A percentile compares a stretch with the other conserved stretches of the same genome.
These are phyloP conservation scores for Trichoderma brevicompactum DNA, from an alignment of 2,329 filamentous ascomycete species.

Conservation along the genomic window DNA sequence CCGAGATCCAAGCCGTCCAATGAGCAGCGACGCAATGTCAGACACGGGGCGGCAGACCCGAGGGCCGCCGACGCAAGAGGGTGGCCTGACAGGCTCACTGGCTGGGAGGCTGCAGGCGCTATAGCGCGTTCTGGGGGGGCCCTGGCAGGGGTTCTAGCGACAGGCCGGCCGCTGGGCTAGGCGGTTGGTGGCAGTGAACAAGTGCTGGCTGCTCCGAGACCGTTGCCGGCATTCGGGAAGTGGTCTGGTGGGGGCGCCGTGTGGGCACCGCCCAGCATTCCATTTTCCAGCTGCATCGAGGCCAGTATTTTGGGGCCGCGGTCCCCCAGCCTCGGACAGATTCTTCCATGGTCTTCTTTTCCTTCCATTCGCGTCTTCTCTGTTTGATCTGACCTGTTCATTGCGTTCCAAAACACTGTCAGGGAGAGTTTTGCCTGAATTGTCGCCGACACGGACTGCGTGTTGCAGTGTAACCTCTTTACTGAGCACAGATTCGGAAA, in stretches of 20 bases:
- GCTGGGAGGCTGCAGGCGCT: conserved; percentile 2
- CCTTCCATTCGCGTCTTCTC: conserved; percentile 4
- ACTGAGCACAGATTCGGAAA: not conserved
- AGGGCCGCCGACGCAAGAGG: conserved; percentile 3
- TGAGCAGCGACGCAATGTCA: conserved; percentile 28
- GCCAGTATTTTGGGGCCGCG: not conserved
- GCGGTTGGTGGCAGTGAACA: not conserved
- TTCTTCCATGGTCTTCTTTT: conserved; percentile 31
- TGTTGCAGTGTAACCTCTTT: not conserved
- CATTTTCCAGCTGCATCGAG: too few relatives aligned
- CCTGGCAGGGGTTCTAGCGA: not conserved
- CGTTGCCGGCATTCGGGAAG: conserved; percentile 21
- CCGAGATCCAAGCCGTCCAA: conserved; percentile 29
- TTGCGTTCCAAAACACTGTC: not conserved
- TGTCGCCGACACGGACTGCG: not conserved
- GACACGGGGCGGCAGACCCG: conserved; percentile 11
- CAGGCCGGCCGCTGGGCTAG: conserved; percentile 3
- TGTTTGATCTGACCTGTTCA: not conserved
- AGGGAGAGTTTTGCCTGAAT: not conserved
- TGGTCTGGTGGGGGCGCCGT: not conserved
- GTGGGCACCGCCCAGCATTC: too few relatives aligned
- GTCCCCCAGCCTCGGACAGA: conserved; percentile 32
- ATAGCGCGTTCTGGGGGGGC: not conserved
- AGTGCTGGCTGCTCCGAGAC: too few relatives aligned
- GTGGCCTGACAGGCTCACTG: conserved; percentile 2